Base-by-base conservation (phyloP, 208 protist species). In the Porcisia hertigi region DNA sequence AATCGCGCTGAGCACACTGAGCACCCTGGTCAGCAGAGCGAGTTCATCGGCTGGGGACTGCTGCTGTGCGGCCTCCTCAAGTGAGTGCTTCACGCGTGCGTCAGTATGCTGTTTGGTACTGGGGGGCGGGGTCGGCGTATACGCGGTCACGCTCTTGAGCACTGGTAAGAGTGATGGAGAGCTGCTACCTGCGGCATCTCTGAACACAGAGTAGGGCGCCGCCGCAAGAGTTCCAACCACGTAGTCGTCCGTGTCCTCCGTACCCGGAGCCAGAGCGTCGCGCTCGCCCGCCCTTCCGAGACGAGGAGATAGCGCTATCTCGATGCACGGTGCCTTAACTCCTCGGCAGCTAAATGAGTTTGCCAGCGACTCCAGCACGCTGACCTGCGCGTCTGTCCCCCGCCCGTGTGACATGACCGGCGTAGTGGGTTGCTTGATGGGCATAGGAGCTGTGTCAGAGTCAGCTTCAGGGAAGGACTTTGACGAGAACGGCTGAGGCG, bases 171-270 rank as follows among this genome's bases (percentile, higher is more conserved):
- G 43, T 23, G 36, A 43, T n/a, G 25, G 11, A 20, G 69, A 54
- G 23, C 4, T 25, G 43, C 45, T 75, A 25, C 71, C 34, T 2
- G 12, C 9, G 25, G 57, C 30, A 47, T 75, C 71, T 41, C 43
- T 53, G 41, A 75, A 47, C 18, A 75, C 23, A 11, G 71, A 20
- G 45, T 75, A 65, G 71, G 71, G 57, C 2, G 39, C 71, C 0
- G 71, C 39, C 16, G 71, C 71, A 12, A 75, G 58, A 34, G 71
- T 75, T 49, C 65, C 71, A 20, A 75, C 71, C 1, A 75, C 36
- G 57, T 75, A 65, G 71, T 75, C 71, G 23, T 30, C 30, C 30
- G 36, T 66, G 4, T 43, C 57, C 18, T 57, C 25, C 18, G 11
- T 20, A 18, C 11, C 16, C 25, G 52, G 14, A 20, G 36, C 47